These are phyloP conservation scores for Geoglossum cookeanum DNA, from an alignment of 2,329 filamentous ascomycete genomes.

Conservation along the genomic window DNA sequence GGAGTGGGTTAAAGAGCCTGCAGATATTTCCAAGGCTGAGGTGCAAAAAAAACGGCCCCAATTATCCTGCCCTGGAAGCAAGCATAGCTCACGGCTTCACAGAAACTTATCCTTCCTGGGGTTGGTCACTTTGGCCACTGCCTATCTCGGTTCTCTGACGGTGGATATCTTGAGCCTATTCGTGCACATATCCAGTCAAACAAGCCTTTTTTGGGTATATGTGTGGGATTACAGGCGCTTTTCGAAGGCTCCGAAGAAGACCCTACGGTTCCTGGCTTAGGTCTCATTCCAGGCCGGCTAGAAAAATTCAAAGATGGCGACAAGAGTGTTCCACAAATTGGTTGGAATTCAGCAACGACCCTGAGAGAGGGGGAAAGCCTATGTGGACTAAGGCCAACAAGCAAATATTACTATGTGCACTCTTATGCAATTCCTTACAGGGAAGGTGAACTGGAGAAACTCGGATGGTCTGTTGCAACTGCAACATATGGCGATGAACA, in stretches of 20 bases:
- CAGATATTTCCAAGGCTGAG: conserved; percentile 69
- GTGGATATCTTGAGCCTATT: conserved; percentile 71
- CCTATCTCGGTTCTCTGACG: conserved; percentile 60
- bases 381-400: conserved; percentile 59
- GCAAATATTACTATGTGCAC: conserved; percentile 99
- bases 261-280: conserved; percentile 50
- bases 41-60: conserved; percentile 26
- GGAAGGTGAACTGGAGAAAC: conserved; percentile 51
- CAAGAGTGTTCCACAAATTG: conserved; percentile 96
- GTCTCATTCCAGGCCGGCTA: conserved; percentile 51
- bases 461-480: conserved; percentile 85
- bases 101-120: conserved; percentile 89
- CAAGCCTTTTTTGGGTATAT: conserved; percentile 98
- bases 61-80: neutral
- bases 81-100: conserved; percentile 11
- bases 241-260: conserved; percentile 77
- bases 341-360: conserved; percentile 83
- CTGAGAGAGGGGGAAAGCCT: conserved; percentile 32
- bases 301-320: conserved; percentile 54
- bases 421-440: conserved; percentile 71
- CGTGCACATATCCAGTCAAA: conserved; percentile 64
- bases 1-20: conserved; percentile 74
- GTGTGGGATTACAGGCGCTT: conserved; percentile 79
- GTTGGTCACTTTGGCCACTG: conserved; percentile 98
- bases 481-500: conserved; percentile 72